Percentiles rank a stretch among this genome's conserved stretches.
Evolutionary conservation across 2,329 filamentous ascomycete genomes (phyloP).

Genomic region (Kalaharituber pfeilii): DNA sequence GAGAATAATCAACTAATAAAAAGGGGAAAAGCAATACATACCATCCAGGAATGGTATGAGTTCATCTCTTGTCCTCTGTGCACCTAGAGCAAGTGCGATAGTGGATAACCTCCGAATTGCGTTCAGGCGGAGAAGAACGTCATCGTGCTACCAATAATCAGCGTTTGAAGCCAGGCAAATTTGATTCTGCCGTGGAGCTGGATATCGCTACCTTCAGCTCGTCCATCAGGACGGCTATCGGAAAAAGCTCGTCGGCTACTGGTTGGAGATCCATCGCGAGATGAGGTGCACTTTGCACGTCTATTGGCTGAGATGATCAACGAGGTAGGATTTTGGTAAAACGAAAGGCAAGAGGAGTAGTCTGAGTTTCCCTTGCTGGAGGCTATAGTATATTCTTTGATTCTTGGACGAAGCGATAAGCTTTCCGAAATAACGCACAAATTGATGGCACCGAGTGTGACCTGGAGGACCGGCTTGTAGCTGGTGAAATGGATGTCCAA

Average conservation of each 20-base stretch:
- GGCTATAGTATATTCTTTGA: neutral
- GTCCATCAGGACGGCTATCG: conserved; percentile 98
- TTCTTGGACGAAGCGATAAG: neutral
- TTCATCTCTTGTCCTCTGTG: conserved; percentile 94
- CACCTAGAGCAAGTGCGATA: conserved; percentile 86
- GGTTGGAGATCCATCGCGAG: conserved; percentile 20
- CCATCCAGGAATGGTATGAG: conserved; percentile 97
- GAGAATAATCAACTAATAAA: neutral
- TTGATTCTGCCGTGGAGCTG: neutral
- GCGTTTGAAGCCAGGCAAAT: conserved; percentile 7
- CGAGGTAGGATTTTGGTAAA: no score
- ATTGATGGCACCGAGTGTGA: neutral
- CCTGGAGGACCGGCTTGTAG: neutral
- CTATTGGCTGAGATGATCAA: neutral
- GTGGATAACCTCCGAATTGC: conserved; percentile 96
- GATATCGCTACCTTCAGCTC: conserved; percentile 71
- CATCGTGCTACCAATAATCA: conserved; percentile 57
- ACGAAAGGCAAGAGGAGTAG: no score
- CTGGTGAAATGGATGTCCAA: neutral
- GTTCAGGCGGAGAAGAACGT: conserved; percentile 93
- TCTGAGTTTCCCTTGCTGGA: neutral
- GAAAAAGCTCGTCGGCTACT: conserved; percentile 96
- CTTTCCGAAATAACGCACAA: neutral
- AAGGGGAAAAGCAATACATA: conserved; percentile 30
- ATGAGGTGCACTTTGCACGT: neutral